Conservation (phyloP, 225 moss, liverwort and hornwort genomes). For the Asterella californica region DNA sequence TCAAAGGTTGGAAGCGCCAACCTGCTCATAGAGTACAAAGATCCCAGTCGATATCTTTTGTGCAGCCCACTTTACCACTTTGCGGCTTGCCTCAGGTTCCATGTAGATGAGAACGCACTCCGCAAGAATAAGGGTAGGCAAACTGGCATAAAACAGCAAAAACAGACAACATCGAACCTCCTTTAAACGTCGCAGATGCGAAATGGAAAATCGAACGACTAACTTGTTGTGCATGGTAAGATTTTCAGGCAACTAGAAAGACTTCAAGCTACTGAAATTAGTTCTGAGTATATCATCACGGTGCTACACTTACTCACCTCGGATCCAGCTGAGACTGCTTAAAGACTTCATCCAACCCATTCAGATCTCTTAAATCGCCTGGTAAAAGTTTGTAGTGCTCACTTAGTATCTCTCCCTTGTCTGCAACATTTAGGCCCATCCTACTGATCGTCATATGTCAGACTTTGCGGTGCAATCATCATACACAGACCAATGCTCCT, state of each 20-base stretch:
- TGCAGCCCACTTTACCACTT: constrained; percentile 79
- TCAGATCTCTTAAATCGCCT: constrained; percentile 68
- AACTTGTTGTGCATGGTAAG: background rate
- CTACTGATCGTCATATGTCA: constrained; percentile 46
- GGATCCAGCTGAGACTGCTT: constrained; percentile 69
- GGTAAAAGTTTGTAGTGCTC: constrained; percentile 73
- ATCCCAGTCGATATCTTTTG: constrained; percentile 64
- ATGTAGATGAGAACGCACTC: constrained; percentile 96
- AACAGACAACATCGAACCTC: background rate
- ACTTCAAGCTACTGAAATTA: background rate
- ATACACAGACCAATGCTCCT: background rate
- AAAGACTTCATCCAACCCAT: constrained; percentile 56
- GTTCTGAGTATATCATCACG: background rate
- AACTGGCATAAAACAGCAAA: constrained; percentile 35
- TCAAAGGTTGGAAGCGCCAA: constrained; percentile 7
- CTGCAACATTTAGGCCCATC: constrained; percentile 51
- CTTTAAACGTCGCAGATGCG: background rate
- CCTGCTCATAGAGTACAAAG: constrained; percentile 95
- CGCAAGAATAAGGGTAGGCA: constrained; percentile 80
- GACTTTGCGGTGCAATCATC: constrained; percentile 14
- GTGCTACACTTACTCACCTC: constrained; percentile 42
- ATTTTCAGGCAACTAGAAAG: background rate
- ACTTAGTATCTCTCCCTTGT: constrained; percentile 70
- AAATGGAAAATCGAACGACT: background rate
- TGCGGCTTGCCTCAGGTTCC: constrained; percentile 71